A percentile compares a stretch with the other conserved stretches of the same genome.
Conservation (phyloP, 352 stramenopile species). For the Phytophthora ohioensis region DNA sequence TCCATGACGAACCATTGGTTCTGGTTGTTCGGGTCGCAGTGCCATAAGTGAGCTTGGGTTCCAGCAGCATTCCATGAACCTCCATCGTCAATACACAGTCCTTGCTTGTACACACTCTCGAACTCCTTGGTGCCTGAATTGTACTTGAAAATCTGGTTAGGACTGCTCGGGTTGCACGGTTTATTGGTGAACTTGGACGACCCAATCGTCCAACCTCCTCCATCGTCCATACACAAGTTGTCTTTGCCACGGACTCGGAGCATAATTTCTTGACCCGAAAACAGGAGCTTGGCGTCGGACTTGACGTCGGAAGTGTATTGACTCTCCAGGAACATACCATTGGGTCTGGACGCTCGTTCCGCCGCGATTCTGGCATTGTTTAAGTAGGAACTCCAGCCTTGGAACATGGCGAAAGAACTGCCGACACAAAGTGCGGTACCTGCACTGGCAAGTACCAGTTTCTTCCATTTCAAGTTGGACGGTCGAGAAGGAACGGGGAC, state of each 20-base stretch:
- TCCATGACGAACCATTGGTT: constrained; percentile 42
- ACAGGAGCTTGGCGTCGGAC: constrained; percentile 14
- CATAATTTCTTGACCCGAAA: constrained; percentile 34
- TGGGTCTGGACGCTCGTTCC: constrained; percentile 9
- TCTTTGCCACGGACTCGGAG: constrained; percentile 33
- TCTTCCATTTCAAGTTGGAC: constrained; percentile 27
- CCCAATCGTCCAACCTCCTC: constrained; percentile 21
- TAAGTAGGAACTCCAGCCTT: constrained; percentile 29
- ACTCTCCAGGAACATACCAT: constrained; percentile 29
- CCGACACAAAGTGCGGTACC: constrained; percentile 28
- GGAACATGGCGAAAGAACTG: constrained; percentile 25
- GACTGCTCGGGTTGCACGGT: constrained; percentile 41
- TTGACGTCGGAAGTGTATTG: constrained; percentile 28
- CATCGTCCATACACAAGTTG: constrained; percentile 49
- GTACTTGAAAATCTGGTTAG: constrained; percentile 47
- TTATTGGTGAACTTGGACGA: constrained; percentile 33
- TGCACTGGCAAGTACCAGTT: constrained; percentile 11
- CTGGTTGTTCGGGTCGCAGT: constrained; percentile 38
- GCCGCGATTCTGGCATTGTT: constrained; percentile 1
- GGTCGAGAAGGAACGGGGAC: constrained; percentile 1
- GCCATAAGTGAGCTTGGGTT: constrained; percentile 26
- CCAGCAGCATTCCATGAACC: constrained; percentile 19
- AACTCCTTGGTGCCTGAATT: constrained; percentile 16
- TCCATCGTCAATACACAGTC: constrained; percentile 36
- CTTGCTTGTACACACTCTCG: constrained; percentile 36